phyloP scores from a whole-genome alignment of 2,329 filamentous ascomycete species.

The Talaromyces sp. region DNA sequence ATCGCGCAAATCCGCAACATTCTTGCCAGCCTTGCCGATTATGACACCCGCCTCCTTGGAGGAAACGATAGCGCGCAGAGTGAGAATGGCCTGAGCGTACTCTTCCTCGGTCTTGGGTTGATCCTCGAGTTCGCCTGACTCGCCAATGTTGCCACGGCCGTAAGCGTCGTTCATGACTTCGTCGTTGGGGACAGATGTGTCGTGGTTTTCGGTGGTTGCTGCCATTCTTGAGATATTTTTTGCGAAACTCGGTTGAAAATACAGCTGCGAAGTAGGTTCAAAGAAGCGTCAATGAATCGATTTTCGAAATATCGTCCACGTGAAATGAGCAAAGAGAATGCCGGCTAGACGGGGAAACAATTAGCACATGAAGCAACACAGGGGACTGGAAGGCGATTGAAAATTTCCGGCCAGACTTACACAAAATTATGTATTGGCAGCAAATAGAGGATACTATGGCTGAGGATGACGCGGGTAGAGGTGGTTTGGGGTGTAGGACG shows the following conservation, averaged over 20 bases:
- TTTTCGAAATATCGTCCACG: neutral
- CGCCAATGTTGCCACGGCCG: slow-evolving; percentile 65
- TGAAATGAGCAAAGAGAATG: slow-evolving; percentile 4
- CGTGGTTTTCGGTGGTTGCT: slow-evolving; percentile 52
- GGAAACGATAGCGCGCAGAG: slow-evolving; percentile 93
- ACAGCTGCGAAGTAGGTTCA: neutral
- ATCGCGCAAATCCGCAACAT: slow-evolving; percentile 93
- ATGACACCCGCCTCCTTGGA: slow-evolving; percentile 99
- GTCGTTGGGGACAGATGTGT: slow-evolving; percentile 57
- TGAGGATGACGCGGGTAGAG: slow-evolving; percentile 1
- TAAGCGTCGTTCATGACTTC: slow-evolving; percentile 60
- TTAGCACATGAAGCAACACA: slow-evolving; percentile 5
- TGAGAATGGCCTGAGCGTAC: slow-evolving; percentile 88
- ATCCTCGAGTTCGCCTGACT: slow-evolving; percentile 67
- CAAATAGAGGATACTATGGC: slow-evolving; percentile 10
- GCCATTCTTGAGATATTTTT: slow-evolving; percentile 53
- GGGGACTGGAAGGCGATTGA: slow-evolving; percentile 17
- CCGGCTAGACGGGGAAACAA: neutral
- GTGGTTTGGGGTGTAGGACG: slow-evolving; percentile 15
- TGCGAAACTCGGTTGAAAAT: neutral
- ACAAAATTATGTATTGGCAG: slow-evolving; percentile 7
- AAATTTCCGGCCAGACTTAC: slow-evolving; percentile 19
- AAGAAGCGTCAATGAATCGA: slow-evolving; percentile 1
- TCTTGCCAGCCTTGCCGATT: slow-evolving; percentile 98
- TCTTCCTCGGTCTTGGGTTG: slow-evolving; percentile 93